Evolutionary conservation across 192 early-diverging fungal genomes (phyloP).

Genomic region (Coemansia sp.): DNA sequence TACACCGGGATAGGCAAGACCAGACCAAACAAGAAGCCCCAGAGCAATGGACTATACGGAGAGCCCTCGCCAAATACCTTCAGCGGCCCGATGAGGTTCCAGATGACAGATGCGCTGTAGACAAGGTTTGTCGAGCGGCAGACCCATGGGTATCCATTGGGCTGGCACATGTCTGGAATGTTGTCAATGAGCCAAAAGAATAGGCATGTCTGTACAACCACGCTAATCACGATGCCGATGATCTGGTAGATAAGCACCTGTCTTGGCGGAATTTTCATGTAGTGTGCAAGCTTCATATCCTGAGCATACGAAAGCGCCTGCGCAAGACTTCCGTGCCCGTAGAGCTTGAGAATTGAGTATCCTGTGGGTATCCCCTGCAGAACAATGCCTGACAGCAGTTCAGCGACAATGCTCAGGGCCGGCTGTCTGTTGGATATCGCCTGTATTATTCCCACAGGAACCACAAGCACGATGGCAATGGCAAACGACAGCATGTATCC

Average conservation of each 20-base stretch:
- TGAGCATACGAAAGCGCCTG: conserved; percentile 73
- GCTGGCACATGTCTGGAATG: conserved; percentile 60
- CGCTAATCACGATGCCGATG: conserved; percentile 68
- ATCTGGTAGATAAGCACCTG: conserved; percentile 77
- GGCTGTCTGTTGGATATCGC: conserved; percentile 78
- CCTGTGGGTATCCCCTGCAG: conserved; percentile 77
- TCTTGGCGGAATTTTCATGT: conserved; percentile 82
- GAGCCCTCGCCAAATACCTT: conserved; percentile 69
- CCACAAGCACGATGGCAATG: conserved; percentile 64
- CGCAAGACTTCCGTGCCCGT: conserved; percentile 70
- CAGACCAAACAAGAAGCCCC: conserved; percentile 67
- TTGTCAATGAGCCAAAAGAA: conserved; percentile 65
- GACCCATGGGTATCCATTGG: conserved; percentile 66
- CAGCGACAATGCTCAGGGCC: conserved; percentile 77
- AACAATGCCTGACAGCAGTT: conserved; percentile 80
- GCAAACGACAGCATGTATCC: conserved; percentile 67
- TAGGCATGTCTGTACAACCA: conserved; percentile 65
- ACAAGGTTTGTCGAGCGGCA: conserved; percentile 62
- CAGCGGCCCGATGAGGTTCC: conserved; percentile 74
- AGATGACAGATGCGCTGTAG: conserved; percentile 74
- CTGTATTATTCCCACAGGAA: conserved; percentile 82
- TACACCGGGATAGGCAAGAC: conserved; percentile 73
- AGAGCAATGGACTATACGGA: conserved; percentile 56
- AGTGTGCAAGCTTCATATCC: conserved; percentile 77
- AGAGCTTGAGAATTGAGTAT: conserved; percentile 83